Evolutionary conservation across 2,329 filamentous ascomycete species (phyloP).

Genomic region (Hypoxylon sp.): DNA sequence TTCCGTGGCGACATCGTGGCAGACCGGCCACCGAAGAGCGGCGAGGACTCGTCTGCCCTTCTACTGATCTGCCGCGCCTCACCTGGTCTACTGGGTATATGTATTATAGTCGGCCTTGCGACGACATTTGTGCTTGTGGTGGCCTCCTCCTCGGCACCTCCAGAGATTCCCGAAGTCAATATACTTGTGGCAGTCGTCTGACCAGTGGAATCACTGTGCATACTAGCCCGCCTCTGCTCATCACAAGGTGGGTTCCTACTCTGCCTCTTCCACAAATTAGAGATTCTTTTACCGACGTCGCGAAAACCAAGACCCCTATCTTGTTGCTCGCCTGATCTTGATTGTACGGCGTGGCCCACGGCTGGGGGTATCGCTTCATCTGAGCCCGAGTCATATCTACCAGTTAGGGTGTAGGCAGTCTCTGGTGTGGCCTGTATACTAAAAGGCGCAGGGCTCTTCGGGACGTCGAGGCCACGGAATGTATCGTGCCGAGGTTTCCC

Average conservation of each 20-base stretch:
- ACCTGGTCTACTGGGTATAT: constrained; percentile 51
- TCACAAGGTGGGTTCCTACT: constrained; percentile 32
- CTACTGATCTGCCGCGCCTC: constrained; percentile 49
- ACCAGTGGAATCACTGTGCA: constrained; percentile 44
- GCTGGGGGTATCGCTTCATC: constrained; percentile 42
- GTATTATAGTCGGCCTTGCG: constrained; percentile 50
- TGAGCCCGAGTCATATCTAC: constrained; percentile 45
- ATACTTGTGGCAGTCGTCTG: constrained; percentile 51
- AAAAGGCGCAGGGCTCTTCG: constrained; percentile 44
- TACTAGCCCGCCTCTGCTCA: constrained; percentile 45
- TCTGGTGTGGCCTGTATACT: constrained; percentile 53
- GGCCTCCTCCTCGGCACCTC: constrained; percentile 45
- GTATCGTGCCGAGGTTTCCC: constrained; percentile 22
- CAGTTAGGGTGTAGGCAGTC: constrained; percentile 45
- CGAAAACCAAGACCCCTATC: constrained; percentile 34
- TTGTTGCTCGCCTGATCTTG: constrained; percentile 38
- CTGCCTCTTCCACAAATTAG: constrained; percentile 47
- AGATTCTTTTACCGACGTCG: constrained; percentile 45
- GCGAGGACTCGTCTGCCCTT: constrained; percentile 44
- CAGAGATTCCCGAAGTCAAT: constrained; percentile 48
- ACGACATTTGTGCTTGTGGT: constrained; percentile 47
- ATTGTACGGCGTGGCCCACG: constrained; percentile 36
- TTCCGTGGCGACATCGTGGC: constrained; percentile 46
- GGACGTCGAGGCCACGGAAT: constrained; percentile 43
- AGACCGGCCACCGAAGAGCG: constrained; percentile 48